phyloP scores from a whole-genome alignment of 768 basidiomycete genomes.

The Gloeophyllum trabeum region DNA sequence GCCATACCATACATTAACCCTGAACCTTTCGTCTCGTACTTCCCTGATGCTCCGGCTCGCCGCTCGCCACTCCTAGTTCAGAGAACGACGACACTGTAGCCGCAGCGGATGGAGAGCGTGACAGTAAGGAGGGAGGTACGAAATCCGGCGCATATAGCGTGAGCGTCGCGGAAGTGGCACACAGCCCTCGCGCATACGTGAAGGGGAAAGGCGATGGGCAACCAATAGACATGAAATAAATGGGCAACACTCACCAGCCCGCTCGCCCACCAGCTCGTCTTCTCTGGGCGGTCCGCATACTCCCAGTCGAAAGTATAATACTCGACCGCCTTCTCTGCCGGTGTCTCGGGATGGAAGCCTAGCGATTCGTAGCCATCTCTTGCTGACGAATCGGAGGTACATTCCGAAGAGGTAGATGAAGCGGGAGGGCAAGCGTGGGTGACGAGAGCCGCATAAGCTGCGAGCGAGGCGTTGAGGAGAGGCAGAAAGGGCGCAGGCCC shows the following conservation, averaged over 20 bases:
- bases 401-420: neutral
- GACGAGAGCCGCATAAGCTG: conserved; percentile 34
- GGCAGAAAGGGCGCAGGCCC: conserved; percentile 38
- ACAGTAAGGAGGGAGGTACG: no score
- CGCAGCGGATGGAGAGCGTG: conserved; percentile 3
- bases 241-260: conserved; percentile 52
- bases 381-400: conserved; percentile 31
- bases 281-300: conserved; percentile 49
- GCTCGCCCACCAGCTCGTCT: conserved; percentile 53
- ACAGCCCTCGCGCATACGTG: no score
- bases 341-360: conserved; percentile 31
- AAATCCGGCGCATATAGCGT: no score
- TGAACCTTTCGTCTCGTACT: no score
- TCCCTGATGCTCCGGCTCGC: no score
- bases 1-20: no score
- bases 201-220: no score
- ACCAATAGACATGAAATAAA: no score
- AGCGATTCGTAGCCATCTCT: conserved; percentile 42
- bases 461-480: conserved; percentile 27
- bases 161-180: no score
- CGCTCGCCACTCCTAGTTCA: no score
- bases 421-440: conserved; percentile 9
- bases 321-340: conserved; percentile 40
- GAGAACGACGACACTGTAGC: conserved; percentile 11
- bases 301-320: conserved; percentile 44